Base-by-base conservation (phyloP, 345 rosid genomes). In the Salix exigua region DNA sequence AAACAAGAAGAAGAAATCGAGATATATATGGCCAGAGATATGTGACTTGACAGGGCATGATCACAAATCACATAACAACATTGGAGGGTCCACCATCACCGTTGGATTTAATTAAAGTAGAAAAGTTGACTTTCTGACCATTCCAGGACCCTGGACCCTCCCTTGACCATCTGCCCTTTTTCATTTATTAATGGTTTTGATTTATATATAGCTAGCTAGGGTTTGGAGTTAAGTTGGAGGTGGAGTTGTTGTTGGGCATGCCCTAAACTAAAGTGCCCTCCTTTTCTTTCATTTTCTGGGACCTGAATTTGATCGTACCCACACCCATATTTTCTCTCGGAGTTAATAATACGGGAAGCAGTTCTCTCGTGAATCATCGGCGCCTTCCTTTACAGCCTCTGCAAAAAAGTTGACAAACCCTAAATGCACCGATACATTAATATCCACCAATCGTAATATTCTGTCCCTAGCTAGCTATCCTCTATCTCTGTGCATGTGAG, bases 51-150 rank as follows among this genome's bases (percentile, higher is more conserved):
- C 55, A 26, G 55, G 50, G 25, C 14, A 42, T 30, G 9, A 50
- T 66, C 75, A 35, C 33, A 60, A 40, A 81, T 70, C 46, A 73
- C 53, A 62, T 13, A 78, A 40, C 51, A 53, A 68, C 61, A 77
- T 75, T 21, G 75, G 79, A 70, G 86, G 93, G 85, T 71, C 95
- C 90, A 82, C 89, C 53, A 51, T 1, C 88, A 91, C 93, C 91
- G 91, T 86, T 88, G 82, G 89, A 86, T 86, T 81, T 63, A 78
- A 84, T 69, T 14, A 25, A 82, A 84, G 85, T 75, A 86, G 70
- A 83, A 64, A 50, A 50, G 66, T 85, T 85, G 92, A 91, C 91
- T 53, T 70, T 76, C 87, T 81, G 88, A 88, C 86, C 55, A n/a
- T 83, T 87, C 76, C 71, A 72, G 74, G 73, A 81, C 81, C 77